Base-by-base conservation (phyloP, 2,329 filamentous ascomycete genomes). In the Podosphaera fusca region DNA sequence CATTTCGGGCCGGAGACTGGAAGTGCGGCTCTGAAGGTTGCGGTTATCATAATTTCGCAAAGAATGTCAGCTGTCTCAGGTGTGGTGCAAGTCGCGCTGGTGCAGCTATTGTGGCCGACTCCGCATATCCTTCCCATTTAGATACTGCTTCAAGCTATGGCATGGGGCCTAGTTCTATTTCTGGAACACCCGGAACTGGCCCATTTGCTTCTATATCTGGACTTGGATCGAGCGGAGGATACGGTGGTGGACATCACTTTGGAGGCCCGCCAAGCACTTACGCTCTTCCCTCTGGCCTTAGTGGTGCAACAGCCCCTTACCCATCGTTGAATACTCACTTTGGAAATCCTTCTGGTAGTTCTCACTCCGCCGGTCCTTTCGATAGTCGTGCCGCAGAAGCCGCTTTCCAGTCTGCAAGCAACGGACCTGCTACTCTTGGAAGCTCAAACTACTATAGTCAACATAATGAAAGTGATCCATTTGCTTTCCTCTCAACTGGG, bases 21-120 rank as follows among this genome's bases (percentile, higher is more conserved):
- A 95, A 95, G 72, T 98, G 92, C 67, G 92, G 92, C 58, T 92
- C 92, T 62, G 92, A 98, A 67, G 88, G 89, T 42, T 98, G 92
- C 69, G 87, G 86, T 58, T 98, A 98, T 71, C 92, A 98, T 75
- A 98, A 98, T 74, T 98, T 98, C 68, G 92, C 92, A 60, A 98
- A 98, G 79, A 98, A 98, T 66, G 90, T 96, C 58, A 94, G 87
- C 72, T 98, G 92, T 71, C 80, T 98, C 61, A 86, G 92, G 59
- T 98, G 92, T 68, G 92, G 92, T 69, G 92, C 90, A 56, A 94
- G 88, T 69, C 87, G 92, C 64, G 90, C 90, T 60, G 87, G 86
- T 61, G 92, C 92, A 59, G 89, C 90, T 14, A 86, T 98, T 55
- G 87, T 96, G 58, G 90, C 90, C 35, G 92, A 96, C 69, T 90